Conservation (phyloP, 2,329 filamentous ascomycete genomes). For the Pestalotiopsis sp. region DNA sequence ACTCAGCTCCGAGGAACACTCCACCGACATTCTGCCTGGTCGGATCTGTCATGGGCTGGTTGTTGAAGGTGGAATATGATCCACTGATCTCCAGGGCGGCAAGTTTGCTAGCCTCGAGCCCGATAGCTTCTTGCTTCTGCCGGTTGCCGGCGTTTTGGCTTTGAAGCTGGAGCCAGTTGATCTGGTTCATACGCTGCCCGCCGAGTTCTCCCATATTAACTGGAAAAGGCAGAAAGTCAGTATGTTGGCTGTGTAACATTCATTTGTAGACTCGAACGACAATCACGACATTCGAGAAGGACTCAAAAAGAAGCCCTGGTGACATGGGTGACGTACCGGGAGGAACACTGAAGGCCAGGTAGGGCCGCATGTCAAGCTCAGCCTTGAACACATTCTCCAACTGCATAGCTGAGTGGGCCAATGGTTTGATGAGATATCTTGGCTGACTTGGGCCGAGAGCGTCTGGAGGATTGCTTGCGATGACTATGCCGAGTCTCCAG, state of each 20-base stretch:
- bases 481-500: slow-evolving; percentile 49
- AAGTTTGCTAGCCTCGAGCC: slow-evolving; percentile 52
- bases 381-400: slow-evolving; percentile 39
- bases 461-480: slow-evolving; percentile 10
- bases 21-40: slow-evolving; percentile 40
- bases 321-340: slow-evolving; percentile 15
- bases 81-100: slow-evolving; percentile 49
- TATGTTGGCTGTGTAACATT: neutral
- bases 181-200: slow-evolving; percentile 39
- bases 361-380: slow-evolving; percentile 46
- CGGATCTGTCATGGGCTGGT: slow-evolving; percentile 31
- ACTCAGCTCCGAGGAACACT: slow-evolving; percentile 52
- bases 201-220: slow-evolving; percentile 36
- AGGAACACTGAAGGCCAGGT: slow-evolving; percentile 52
- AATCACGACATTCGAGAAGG: neutral
- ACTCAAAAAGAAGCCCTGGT: neutral
- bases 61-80: slow-evolving; percentile 49
- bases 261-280: neutral
- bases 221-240: neutral
- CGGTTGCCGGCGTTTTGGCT: slow-evolving; percentile 32
- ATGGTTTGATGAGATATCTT: slow-evolving; percentile 20
- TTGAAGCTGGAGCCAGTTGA: slow-evolving; percentile 41
- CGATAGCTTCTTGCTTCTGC: slow-evolving; percentile 40
- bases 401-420: slow-evolving; percentile 36
- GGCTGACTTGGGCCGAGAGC: neutral